phyloP scores from a whole-genome alignment of 2,329 filamentous ascomycete species.

The Apiospora aurea region DNA sequence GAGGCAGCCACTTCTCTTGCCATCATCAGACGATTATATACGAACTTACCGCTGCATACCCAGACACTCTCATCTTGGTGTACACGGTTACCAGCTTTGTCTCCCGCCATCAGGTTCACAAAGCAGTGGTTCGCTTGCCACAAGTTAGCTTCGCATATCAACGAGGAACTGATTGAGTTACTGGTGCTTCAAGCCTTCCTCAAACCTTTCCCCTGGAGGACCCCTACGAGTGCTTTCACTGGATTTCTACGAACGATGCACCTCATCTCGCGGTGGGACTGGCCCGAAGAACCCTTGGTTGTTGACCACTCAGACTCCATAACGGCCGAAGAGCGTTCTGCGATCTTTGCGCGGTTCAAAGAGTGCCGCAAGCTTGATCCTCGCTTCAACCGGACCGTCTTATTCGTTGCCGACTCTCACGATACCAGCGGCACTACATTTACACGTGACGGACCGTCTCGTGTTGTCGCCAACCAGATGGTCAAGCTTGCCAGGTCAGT shows the following conservation, averaged over 20 bases:
- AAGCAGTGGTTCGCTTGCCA: slow-evolving; percentile 92
- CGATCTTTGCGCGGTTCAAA: slow-evolving; percentile 75
- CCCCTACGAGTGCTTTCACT: slow-evolving; percentile 77
- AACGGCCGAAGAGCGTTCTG: slow-evolving; percentile 63
- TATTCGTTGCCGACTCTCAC: slow-evolving; percentile 82
- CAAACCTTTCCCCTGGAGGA: slow-evolving; percentile 79
- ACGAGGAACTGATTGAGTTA: slow-evolving; percentile 84
- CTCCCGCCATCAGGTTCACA: slow-evolving; percentile 80
- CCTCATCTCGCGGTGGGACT: slow-evolving; percentile 89
- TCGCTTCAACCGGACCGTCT: slow-evolving; percentile 79
- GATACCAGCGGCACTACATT: slow-evolving; percentile 82
- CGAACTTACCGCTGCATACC: slow-evolving; percentile 77
- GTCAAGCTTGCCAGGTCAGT: slow-evolving; percentile 82
- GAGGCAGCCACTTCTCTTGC: slow-evolving; percentile 74
- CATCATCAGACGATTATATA: slow-evolving; percentile 73
- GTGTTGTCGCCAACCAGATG: slow-evolving; percentile 85
- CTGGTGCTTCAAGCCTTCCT: slow-evolving; percentile 81
- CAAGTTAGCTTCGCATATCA: slow-evolving; percentile 77
- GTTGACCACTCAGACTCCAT: slow-evolving; percentile 77
- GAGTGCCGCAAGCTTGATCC: slow-evolving; percentile 90
- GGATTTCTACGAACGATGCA: slow-evolving; percentile 84
- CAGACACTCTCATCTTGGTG: slow-evolving; percentile 82
- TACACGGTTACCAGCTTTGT: slow-evolving; percentile 81
- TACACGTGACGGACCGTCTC: slow-evolving; percentile 75
- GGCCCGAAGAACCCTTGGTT: slow-evolving; percentile 82